Evolutionary conservation across 1,284 basidiomycete genomes (phyloP).

Genomic region (Ustilago tritici): DNA sequence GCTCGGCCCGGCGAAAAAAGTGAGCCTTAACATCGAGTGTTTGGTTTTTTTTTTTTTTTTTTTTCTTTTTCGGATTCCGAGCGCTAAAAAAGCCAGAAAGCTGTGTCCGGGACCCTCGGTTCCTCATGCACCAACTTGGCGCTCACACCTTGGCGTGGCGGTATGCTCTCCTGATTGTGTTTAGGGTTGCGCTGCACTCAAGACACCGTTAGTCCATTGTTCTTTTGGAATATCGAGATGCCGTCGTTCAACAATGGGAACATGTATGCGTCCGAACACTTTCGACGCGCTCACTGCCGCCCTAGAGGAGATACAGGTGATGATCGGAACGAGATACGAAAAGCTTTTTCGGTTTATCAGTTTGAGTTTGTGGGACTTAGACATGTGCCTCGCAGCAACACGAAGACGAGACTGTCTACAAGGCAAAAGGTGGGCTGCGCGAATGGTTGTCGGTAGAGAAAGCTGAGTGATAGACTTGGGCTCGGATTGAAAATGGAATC

Average conservation of each 20-base stretch:
- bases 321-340: too few species aligned
- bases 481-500: not conserved
- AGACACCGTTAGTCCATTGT: not conserved
- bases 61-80: not conserved
- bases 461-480: not conserved
- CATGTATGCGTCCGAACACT: too few species aligned
- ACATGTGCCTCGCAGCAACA: too few species aligned
- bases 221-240: not conserved
- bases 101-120: not conserved
- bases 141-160: not conserved
- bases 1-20: not conserved
- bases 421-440: too few species aligned
- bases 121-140: not conserved
- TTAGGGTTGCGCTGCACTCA: not conserved
- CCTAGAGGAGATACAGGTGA: too few species aligned
- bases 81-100: not conserved
- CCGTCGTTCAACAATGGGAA: not conserved
- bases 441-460: not conserved
- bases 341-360: too few species aligned
- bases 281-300: too few species aligned
- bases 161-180: not conserved
- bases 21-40: not conserved
- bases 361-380: too few species aligned
- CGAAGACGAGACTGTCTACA: too few species aligned
- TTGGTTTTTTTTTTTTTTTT: not conserved